These are phyloP conservation scores for Penicillium sp. DNA, from an alignment of 2,329 filamentous ascomycete species.

Conservation along the genomic window DNA sequence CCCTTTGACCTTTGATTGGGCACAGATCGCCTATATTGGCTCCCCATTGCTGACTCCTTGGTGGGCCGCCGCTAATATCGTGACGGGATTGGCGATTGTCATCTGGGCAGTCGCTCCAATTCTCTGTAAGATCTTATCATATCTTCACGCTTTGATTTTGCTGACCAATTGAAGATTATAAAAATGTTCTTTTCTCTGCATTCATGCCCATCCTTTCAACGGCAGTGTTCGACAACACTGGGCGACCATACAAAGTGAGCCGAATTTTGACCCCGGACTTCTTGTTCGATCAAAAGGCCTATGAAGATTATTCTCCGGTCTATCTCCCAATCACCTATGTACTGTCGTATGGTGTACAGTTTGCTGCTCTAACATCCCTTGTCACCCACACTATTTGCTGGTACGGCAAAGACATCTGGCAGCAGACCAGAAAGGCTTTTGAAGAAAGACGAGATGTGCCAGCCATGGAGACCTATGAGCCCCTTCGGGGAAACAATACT, in stretches of 20 bases:
- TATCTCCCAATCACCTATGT: slow-evolving; percentile 87
- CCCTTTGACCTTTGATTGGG: slow-evolving; percentile 87
- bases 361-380: slow-evolving; percentile 75
- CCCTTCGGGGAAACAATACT: slow-evolving; percentile 37
- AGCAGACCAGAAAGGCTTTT: slow-evolving; percentile 69
- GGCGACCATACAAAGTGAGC: slow-evolving; percentile 75
- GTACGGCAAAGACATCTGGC: slow-evolving; percentile 80
- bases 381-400: slow-evolving; percentile 79
- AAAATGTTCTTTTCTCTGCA: slow-evolving; percentile 73
- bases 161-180: slow-evolving; percentile 57
- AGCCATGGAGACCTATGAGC: slow-evolving; percentile 53
- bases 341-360: slow-evolving; percentile 81
- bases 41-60: slow-evolving; percentile 81
- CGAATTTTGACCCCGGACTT: slow-evolving; percentile 76
- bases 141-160: neutral
- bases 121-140: slow-evolving; percentile 51
- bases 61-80: slow-evolving; percentile 82
- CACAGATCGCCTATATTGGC: slow-evolving; percentile 82
- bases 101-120: slow-evolving; percentile 84
- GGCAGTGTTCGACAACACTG: slow-evolving; percentile 81
- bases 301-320: slow-evolving; percentile 76
- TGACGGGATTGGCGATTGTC: slow-evolving; percentile 74
- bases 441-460: slow-evolving; percentile 58
- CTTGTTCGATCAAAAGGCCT: slow-evolving; percentile 72
- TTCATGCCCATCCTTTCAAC: slow-evolving; percentile 86